These are phyloP conservation scores for Penicillium sp. DNA, from an alignment of 2,329 filamentous ascomycete species.

Conservation along the genomic window DNA sequence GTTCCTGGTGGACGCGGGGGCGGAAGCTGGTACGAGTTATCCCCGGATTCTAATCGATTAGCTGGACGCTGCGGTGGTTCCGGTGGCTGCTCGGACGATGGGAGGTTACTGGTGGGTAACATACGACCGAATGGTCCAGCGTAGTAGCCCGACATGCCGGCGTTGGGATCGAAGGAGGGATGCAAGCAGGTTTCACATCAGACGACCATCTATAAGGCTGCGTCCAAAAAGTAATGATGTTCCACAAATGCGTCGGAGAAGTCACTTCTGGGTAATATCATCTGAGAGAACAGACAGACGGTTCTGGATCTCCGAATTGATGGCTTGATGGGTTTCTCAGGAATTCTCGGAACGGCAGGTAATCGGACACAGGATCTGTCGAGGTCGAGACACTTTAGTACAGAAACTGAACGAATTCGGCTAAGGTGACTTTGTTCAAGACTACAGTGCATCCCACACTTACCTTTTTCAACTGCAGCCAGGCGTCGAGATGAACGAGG, in stretches of 20 bases:
- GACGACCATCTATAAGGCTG: constrained; percentile 17
- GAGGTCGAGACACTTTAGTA: no score
- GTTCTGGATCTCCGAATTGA: no score
- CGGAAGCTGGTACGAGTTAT: constrained; percentile 41
- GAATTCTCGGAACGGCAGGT: no score
- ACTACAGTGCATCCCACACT: no score
- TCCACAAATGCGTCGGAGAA: not conserved
- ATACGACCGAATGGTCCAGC: constrained; percentile 42
- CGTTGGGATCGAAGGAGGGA: constrained; percentile 7
- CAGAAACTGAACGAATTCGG: no score
- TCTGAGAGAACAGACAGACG: no score
- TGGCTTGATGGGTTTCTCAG: no score
- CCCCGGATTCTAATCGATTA: constrained; percentile 33
- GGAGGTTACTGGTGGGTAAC: constrained; percentile 32
- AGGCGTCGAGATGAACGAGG: no score
- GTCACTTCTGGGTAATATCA: no score
- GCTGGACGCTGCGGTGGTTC: constrained; percentile 29
- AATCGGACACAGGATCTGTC: no score
- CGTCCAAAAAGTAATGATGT: not conserved
- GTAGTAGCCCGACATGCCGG: constrained; percentile 39
- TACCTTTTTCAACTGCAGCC: no score
- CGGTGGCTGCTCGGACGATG: constrained; percentile 26
- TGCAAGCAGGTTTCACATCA: constrained; percentile 5
- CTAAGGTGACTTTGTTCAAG: no score
- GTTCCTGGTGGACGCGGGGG: constrained; percentile 35